These are phyloP conservation scores for Albugo laibachii DNA, from an alignment of 352 stramenopile genomes.

Conservation along the genomic window DNA sequence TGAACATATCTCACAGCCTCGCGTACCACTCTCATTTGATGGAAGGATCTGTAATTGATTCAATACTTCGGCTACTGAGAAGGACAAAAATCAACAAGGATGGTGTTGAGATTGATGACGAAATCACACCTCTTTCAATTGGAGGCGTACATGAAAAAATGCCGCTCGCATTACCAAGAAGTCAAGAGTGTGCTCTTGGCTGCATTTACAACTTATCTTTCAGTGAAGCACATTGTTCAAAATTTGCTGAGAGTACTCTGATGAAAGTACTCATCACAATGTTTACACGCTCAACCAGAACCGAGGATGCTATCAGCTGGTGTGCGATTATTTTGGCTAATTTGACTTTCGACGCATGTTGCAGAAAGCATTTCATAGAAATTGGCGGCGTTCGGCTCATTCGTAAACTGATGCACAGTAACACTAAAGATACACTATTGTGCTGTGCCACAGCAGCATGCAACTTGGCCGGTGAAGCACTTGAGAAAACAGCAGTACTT, in stretches of 20 bases:
- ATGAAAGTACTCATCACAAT: constrained; percentile 40
- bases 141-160: constrained; percentile 15
- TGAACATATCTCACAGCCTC: constrained; percentile 64
- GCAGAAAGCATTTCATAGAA: constrained; percentile 29
- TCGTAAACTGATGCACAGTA: constrained; percentile 39
- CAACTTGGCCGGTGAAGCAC: constrained; percentile 41
- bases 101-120: constrained; percentile 40
- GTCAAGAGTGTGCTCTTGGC: constrained; percentile 46
- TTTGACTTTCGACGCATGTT: constrained; percentile 50
- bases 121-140: constrained; percentile 3
- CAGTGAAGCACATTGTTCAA: constrained; percentile 32
- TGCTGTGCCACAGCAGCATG: constrained; percentile 56
- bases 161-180: constrained; percentile 21
- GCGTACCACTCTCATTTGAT: constrained; percentile 38
- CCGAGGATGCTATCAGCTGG: constrained; percentile 39
- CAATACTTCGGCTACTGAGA: constrained; percentile 45
- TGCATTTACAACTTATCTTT: constrained; percentile 73
- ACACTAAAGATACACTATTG: constrained; percentile 30
- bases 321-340: constrained; percentile 46
- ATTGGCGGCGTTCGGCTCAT: constrained; percentile 41
- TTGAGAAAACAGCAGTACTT: constrained; percentile 48
- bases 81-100: constrained; percentile 21
- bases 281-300: constrained; percentile 38
- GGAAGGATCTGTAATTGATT: constrained; percentile 47
- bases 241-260: constrained; percentile 33